phyloP scores from a whole-genome alignment of 441 rosid species.

The Corymbia calophylla region DNA sequence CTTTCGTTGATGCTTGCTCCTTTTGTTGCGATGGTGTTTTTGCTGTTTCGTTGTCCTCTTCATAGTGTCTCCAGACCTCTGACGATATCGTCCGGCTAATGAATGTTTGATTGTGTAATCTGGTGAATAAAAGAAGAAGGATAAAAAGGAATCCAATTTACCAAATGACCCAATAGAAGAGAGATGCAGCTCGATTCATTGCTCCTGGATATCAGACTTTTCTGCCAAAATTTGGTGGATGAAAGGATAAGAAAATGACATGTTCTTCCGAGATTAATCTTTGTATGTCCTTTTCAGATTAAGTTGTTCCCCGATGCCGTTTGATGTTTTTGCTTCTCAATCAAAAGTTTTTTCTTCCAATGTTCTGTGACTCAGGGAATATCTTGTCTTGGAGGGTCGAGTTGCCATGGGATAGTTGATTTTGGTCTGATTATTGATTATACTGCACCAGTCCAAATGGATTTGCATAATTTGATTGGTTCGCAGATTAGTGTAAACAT shows the following conservation, averaged over 20 bases:
- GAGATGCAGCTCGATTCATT: background rate
- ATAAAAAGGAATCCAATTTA: background rate
- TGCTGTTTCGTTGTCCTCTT: background rate
- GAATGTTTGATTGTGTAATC: background rate
- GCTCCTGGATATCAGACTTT: background rate
- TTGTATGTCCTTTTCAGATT: background rate
- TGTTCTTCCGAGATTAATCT: background rate
- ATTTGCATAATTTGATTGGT: background rate
- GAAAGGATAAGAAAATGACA: background rate
- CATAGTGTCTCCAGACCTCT: conserved; percentile 49
- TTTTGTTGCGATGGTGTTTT: background rate
- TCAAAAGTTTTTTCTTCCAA: background rate
- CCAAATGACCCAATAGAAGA: background rate
- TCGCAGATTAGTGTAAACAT: background rate
- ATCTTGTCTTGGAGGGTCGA: background rate
- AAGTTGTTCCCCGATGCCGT: background rate
- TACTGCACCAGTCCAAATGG: background rate
- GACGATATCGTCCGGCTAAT: conserved; percentile 59
- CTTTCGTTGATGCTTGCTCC: background rate
- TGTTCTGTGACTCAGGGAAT: background rate
- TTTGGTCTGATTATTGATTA: background rate
- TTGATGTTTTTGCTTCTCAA: background rate
- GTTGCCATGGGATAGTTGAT: background rate
- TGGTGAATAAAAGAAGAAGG: background rate
- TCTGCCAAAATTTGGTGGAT: background rate